phyloP scores from a whole-genome alignment of 164 flowering plant genomes.

The Vitis labrusca region DNA sequence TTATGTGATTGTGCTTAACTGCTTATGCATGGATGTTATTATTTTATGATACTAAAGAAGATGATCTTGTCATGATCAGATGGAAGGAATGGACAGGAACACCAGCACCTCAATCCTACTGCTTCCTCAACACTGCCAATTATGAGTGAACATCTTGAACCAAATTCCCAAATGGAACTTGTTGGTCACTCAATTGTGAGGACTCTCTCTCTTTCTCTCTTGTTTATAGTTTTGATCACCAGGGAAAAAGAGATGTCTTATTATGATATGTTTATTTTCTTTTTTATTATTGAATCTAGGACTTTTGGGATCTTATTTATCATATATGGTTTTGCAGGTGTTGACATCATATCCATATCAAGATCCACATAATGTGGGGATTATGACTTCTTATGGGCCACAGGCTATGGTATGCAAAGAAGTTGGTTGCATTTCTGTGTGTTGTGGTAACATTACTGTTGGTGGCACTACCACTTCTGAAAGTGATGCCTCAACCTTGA shows the following conservation, averaged over 20 bases:
- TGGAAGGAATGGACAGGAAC: constrained; percentile 16
- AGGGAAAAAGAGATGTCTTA: too few relatives aligned
- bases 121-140: constrained; percentile 13
- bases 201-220: not conserved
- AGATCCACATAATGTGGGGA: constrained; percentile 39
- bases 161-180: constrained; percentile 44
- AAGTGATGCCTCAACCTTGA: not conserved
- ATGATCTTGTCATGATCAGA: constrained; percentile 14
- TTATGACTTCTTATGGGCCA: constrained; percentile 33
- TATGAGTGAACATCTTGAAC: constrained; percentile 22
- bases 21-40: too few relatives aligned
- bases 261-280: too few relatives aligned
- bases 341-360: constrained; percentile 38
- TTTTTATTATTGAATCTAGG: not conserved
- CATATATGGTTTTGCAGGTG: constrained; percentile 30
- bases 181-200: constrained; percentile 51
- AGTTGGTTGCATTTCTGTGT: not conserved
- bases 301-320: not conserved
- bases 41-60: constrained; percentile 5
- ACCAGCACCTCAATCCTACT: constrained; percentile 15
- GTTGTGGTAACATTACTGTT: not conserved
- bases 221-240: too few relatives aligned
- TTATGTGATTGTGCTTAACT: too few relatives aligned
- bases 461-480: not conserved
- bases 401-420: constrained; percentile 26